phyloP scores from a whole-genome alignment of 768 basidiomycete species.

The Pleurotus platypus region DNA sequence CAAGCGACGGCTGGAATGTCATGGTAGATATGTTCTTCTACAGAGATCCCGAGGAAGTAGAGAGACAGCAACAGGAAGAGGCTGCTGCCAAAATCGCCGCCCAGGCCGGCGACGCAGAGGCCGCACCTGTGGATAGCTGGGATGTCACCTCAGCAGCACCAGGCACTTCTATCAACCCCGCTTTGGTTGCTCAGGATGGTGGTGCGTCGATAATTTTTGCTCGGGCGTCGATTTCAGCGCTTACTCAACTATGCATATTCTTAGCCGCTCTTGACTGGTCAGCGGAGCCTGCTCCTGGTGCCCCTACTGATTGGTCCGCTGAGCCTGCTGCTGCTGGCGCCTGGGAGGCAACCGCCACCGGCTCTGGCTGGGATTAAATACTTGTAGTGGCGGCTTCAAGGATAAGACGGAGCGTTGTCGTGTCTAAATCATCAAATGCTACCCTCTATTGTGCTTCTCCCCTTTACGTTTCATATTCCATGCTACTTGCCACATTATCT shows the following conservation, averaged over 20 bases:
- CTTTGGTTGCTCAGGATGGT: conserved; percentile 62
- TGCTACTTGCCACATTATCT: neutral
- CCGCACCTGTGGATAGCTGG: conserved; percentile 60
- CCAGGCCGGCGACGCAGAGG: conserved; percentile 47
- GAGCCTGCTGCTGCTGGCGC: conserved; percentile 58
- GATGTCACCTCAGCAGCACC: conserved; percentile 66
- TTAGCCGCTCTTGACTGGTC: conserved; percentile 81
- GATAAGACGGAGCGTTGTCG: neutral
- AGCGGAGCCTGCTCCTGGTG: conserved; percentile 53
- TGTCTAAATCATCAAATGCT: conserved; percentile 1
- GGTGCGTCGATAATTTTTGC: conserved; percentile 23
- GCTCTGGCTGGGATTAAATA: conserved; percentile 31
- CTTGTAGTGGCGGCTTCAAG: neutral
- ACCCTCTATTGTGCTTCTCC: neutral
- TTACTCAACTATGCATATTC: conserved; percentile 9
- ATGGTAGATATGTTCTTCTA: conserved; percentile 99
- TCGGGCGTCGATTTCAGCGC: neutral
- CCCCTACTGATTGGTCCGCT: conserved; percentile 79
- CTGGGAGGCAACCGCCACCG: conserved; percentile 39
- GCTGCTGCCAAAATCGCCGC: conserved; percentile 80
- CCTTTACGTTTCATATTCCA: neutral
- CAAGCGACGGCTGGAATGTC: conserved; percentile 92
- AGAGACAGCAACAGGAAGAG: conserved; percentile 95
- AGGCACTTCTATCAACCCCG: conserved; percentile 75
- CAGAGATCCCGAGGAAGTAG: conserved; percentile 98